These are phyloP conservation scores for Dothideomycetes sp. DNA, from an alignment of 2,329 filamentous ascomycete species.

Conservation along the genomic window DNA sequence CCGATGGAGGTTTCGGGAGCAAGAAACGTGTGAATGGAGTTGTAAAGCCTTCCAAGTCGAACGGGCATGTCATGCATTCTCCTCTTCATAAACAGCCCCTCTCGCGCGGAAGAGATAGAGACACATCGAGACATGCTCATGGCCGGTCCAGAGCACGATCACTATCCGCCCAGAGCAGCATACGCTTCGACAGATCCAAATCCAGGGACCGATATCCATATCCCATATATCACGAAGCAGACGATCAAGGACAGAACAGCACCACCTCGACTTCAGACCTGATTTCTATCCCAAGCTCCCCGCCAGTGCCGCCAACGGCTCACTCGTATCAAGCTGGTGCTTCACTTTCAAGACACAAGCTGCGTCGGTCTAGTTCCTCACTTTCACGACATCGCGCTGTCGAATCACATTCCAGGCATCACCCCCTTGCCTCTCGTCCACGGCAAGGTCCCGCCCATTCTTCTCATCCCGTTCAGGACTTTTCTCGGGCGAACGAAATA, in stretches of 20 bases:
- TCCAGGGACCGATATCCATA: not conserved
- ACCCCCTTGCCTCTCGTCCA: too few species aligned
- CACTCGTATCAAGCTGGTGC: too few species aligned
- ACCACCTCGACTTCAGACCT: conserved; percentile 2
- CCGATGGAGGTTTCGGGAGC: not conserved
- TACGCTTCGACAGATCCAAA: conserved; percentile 15
- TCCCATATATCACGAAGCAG: not conserved
- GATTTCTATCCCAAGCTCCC: conserved; percentile 1
- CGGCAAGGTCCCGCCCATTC: too few species aligned
- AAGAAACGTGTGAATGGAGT: not conserved
- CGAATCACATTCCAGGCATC: too few species aligned
- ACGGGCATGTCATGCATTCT: not conserved
- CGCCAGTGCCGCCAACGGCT: not conserved
- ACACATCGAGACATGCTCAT: not conserved
- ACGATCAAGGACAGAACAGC: too few species aligned
- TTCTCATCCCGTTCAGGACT: too few species aligned
- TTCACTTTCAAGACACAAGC: too few species aligned
- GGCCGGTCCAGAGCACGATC: conserved; percentile 15
- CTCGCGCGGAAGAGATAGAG: too few species aligned
- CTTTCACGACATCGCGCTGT: too few species aligned
- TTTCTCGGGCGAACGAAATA: too few species aligned
- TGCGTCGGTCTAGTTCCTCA: too few species aligned
- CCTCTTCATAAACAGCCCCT: not conserved
- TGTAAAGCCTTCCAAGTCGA: not conserved
- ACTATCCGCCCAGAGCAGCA: conserved; percentile 24